Base-by-base conservation (phyloP, 495 filamentous ascomycete genomes). In the Terfezia boudieri region DNA sequence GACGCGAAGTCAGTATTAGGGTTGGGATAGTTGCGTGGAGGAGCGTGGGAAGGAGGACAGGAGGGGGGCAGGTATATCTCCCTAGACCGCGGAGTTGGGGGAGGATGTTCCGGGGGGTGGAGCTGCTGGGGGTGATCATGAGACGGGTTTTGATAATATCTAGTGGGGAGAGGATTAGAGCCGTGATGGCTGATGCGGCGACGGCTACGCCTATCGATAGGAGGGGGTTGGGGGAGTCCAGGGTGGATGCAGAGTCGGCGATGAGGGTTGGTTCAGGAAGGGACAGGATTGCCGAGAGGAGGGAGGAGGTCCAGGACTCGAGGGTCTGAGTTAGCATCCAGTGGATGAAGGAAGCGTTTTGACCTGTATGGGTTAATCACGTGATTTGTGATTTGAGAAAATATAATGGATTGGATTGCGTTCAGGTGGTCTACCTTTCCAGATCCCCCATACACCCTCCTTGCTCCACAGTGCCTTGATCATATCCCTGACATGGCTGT, bases 81-180 rank as follows among this genome's bases (percentile, higher is more conserved):
- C 87, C 84, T 37, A 96, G 77, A 12, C 76, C 70, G 50, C 81
- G 80, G 49, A 94, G 74, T 43, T 79, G 79, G 7, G 81, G 75
- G 37, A 90, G 69, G 8, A 88, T 78, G 8, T 82, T 82, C 52
- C 84, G 77, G 8, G 85, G 79, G 16, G 73, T 75, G 48, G 79
- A 77, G 20, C 77, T 78, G 12, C 79, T 80, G 5, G 87, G 80
- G 0, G 86, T 93, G 48, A 93, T 71, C 58, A 94, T 82, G 32
- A 95, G 71, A 57, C 75, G 78, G 48, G 89, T 96, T 52, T 92
- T 81, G 17, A 94, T 78, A 22, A 90, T 79, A 61, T 98, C 90
- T 50, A 98, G 73, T 0, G 90, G 92, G 4, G 86, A 73, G 6
- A 98, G 76, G 14, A 89, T 70, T 9, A 93, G 64, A 8, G 83